Evolutionary conservation across 306 rosid genomes (phyloP).

Genomic region (Fragaria iinumae): DNA sequence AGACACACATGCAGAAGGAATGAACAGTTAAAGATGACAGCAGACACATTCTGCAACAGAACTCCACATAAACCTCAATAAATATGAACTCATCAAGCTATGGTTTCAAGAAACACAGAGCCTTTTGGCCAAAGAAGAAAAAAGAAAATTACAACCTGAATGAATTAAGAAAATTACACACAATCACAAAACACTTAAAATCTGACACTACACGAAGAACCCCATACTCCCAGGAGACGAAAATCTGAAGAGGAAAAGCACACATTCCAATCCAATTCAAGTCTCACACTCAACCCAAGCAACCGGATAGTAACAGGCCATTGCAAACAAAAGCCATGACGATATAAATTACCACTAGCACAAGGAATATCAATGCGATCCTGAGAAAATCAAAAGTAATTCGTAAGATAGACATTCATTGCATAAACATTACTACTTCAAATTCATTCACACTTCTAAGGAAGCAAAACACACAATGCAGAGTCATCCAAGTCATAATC

Average conservation of each 20-base stretch:
- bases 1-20: neutral
- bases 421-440: neutral
- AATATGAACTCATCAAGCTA: constrained; percentile 27
- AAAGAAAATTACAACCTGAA: constrained; percentile 37
- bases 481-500: neutral
- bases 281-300: constrained; percentile 51
- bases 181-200: constrained; percentile 27
- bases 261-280: constrained; percentile 28
- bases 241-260: neutral
- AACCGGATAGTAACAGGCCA: constrained; percentile 72
- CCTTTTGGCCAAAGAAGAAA: constrained; percentile 13
- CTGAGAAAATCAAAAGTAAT: constrained; percentile 52
- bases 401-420: constrained; percentile 25
- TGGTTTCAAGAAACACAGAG: constrained; percentile 29
- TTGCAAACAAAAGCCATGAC: constrained; percentile 89
- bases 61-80: neutral
- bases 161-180: constrained; percentile 32
- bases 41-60: neutral
- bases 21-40: neutral
- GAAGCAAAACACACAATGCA: neutral
- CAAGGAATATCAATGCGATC: constrained; percentile 66
- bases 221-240: constrained; percentile 32
- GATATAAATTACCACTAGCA: constrained; percentile 65
- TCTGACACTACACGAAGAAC: constrained; percentile 32
- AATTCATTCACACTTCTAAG: neutral